Evolutionary conservation across 108 stramenopile species (phyloP), one percentile per base, ranked within the genome.

Genomic region (Skeletonema tropicum): DNA sequence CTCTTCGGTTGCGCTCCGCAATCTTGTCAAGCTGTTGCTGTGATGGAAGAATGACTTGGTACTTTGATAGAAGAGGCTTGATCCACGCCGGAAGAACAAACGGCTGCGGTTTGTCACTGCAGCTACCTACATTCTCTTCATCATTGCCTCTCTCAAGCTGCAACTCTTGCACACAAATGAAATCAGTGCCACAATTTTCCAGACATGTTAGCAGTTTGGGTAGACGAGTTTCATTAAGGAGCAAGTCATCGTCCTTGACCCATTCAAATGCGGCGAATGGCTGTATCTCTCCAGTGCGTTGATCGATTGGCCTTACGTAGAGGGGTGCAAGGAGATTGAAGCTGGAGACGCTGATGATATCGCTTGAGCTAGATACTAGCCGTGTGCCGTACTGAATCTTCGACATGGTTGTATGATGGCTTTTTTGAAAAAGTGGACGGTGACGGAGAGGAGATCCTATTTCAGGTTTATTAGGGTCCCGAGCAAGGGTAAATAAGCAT

Each of bases 121-220:
- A 52, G 13, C 36, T 29, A 45, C 29, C 13, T 15, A 9, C 19
- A 38, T 14, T 8, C 25, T 68, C 19, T 23, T 41, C 30, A 5
- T 46, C 52, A 30, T 21, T 21, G 10, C 59, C 33, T 46, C 79
- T 74, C 59, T 84, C 86, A 2, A 86, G 52, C 48, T 86, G 86
- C 32, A 86, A 55, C 59, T 86, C 86, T 60, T 86, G 86, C n/a
- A 86, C 70, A 66, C 86, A 86, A 71, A 86, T 84, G 59, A 86
- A 76, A 60, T 84, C 83, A 46, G 76, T 57, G 0, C 39, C 61
- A 45, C 83, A 82, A 60, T 39, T 31, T 8, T 45, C 60, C 10
- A 86, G 17, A 31, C 57, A 39, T 1, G 64, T 19, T 5, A 78
- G 42, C 41, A 86, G 66, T 70, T 71, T 75, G 23, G 79, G 80